phyloP scores from a whole-genome alignment of 106 monocot genomes.

The Posidonia australis region DNA sequence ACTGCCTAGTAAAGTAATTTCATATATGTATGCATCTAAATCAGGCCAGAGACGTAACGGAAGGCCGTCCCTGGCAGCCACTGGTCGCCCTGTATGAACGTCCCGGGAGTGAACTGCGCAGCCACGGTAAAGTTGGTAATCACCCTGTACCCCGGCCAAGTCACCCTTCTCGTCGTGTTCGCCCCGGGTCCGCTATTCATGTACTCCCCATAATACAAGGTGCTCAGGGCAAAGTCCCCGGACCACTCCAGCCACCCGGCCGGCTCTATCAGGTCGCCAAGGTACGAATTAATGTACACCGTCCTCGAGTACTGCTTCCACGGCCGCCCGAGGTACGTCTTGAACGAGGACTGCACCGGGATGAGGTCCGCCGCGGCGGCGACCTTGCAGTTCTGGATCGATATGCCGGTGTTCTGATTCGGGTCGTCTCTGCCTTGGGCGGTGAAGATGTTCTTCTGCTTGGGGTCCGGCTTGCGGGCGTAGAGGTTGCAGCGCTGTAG shows the following conservation, averaged over 20 bases:
- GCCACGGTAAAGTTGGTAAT: conserved; percentile 20
- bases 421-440: conserved; percentile 69
- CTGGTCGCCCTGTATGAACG: conserved; percentile 8
- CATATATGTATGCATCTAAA: too few species aligned
- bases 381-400: conserved; percentile 60
- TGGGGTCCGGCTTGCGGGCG: conserved; percentile 39
- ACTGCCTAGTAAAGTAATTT: too few species aligned
- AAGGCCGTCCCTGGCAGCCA: conserved; percentile 52
- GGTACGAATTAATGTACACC: conserved; percentile 51
- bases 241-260: conserved; percentile 56
- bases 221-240: conserved; percentile 37
- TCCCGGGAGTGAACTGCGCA: conserved; percentile 44
- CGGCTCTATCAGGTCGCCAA: conserved; percentile 29
- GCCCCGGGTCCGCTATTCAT: conserved; percentile 57
- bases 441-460: conserved; percentile 65
- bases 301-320: conserved; percentile 65
- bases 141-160: conserved; percentile 54
- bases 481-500: conserved; percentile 58
- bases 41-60: conserved; percentile 32
- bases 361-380: conserved; percentile 31
- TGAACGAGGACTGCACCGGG: conserved; percentile 5
- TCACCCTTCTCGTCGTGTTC: conserved; percentile 21
- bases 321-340: conserved; percentile 55
- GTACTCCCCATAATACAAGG: conserved; percentile 61
- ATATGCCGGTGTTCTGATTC: conserved; percentile 67